Percentiles rank a stretch among this genome's conserved stretches.
phyloP scores from a whole-genome alignment of 129 eudicot species.

The Smallanthus sonchifolius region DNA sequence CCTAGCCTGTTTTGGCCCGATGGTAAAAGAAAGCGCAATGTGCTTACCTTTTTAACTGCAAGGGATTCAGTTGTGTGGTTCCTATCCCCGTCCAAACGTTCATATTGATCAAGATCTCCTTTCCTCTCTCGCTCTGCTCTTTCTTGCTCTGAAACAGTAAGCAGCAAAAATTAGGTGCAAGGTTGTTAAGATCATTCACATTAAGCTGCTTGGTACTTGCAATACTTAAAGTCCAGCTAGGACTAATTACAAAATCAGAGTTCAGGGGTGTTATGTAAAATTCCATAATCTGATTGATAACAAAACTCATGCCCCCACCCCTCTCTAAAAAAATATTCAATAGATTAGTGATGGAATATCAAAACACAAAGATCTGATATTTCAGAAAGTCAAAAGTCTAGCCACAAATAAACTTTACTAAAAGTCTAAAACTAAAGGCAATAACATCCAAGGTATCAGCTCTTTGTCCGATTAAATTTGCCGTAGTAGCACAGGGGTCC shows the following conservation, averaged over 20 bases:
- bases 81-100: conserved; percentile 92
- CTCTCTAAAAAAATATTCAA: not conserved
- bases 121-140: conserved; percentile 95
- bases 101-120: conserved; percentile 98
- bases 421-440: not conserved
- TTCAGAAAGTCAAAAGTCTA: not conserved
- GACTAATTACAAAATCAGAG: not conserved
- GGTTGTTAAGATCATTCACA: not conserved
- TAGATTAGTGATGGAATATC: not conserved
- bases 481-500: not conserved
- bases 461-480: not conserved
- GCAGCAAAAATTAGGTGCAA: not conserved
- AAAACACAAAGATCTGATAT: not conserved
- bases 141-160: conserved; percentile 61
- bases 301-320: not conserved
- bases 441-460: not conserved
- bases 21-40: not conserved
- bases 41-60: conserved; percentile 85
- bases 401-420: not conserved
- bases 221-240: conserved; percentile 2
- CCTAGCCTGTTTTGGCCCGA: not conserved
- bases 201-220: conserved; percentile 3
- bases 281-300: not conserved
- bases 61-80: conserved; percentile 70
- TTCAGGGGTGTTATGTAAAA: too few relatives aligned